Evolutionary conservation across 305 asterid genomes (phyloP).

Genomic region (Fraxinus velutina): DNA sequence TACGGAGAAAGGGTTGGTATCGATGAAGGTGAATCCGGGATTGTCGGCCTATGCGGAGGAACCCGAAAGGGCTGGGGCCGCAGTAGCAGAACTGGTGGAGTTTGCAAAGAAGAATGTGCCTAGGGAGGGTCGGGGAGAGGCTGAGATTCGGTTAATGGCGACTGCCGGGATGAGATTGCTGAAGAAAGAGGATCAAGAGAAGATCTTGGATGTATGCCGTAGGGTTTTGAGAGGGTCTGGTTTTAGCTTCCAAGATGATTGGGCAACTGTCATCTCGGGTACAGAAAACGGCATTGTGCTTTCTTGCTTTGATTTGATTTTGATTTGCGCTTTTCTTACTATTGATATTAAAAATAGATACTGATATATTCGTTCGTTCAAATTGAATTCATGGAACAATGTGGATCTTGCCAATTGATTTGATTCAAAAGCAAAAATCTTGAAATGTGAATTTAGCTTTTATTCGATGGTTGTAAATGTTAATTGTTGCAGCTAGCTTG

Average conservation of each 20-base stretch:
- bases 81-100: slow-evolving; percentile 64
- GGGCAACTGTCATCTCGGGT: slow-evolving; percentile 93
- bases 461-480: not conserved
- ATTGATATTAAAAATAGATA: not conserved
- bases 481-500: not conserved
- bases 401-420: not conserved
- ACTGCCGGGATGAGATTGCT: slow-evolving; percentile 92
- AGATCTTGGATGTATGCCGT: slow-evolving; percentile 71
- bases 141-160: slow-evolving; percentile 80
- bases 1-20: slow-evolving; percentile 57
- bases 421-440: not conserved
- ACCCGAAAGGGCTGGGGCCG: slow-evolving; percentile 53
- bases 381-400: not conserved
- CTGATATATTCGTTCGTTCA: not conserved
- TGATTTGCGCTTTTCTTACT: not conserved
- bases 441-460: not conserved
- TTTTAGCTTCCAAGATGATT: slow-evolving; percentile 68
- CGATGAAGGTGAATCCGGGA: slow-evolving; percentile 89
- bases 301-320: not conserved
- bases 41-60: slow-evolving; percentile 63
- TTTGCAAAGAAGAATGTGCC: slow-evolving; percentile 78
- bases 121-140: slow-evolving; percentile 48
- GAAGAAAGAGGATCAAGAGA: slow-evolving; percentile 54
- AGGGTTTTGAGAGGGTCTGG: slow-evolving; percentile 59
- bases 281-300: slow-evolving; percentile 11